A percentile compares a stretch with the other conserved stretches of the same genome.
phyloP scores from a whole-genome alignment of 805 yeast species.

The Blastobotrys peoriensis region DNA sequence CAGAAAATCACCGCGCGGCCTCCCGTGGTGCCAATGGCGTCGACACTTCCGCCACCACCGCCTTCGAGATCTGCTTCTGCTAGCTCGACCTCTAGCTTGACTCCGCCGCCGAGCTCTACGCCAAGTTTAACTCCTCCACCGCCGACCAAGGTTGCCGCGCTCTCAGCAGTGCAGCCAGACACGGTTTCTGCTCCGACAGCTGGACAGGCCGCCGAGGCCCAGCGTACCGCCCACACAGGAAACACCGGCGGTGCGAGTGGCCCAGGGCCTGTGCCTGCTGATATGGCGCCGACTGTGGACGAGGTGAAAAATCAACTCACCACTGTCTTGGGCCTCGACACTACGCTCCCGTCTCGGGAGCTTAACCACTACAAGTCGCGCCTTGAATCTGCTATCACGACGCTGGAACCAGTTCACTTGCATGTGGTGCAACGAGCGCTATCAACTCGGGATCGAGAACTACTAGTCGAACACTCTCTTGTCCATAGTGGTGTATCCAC shows the following conservation, averaged over 20 bases:
- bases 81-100: neutral
- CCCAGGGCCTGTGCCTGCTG: neutral
- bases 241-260: neutral
- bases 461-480: conserved; percentile 49
- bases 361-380: conserved; percentile 22
- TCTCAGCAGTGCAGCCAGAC: too few species aligned
- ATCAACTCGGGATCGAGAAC: conserved; percentile 30
- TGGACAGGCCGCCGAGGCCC: conserved; percentile 2
- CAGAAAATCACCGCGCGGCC: neutral
- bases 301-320: conserved; percentile 8
- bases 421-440: conserved; percentile 26
- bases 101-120: neutral
- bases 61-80: neutral
- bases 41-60: conserved; percentile 7
- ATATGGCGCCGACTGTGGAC: neutral
- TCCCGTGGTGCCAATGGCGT: conserved; percentile 4
- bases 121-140: too few species aligned
- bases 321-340: conserved; percentile 7
- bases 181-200: too few species aligned
- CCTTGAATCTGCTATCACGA: conserved; percentile 4
- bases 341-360: conserved; percentile 18
- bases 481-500: conserved; percentile 47
- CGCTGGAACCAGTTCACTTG: conserved; percentile 12
- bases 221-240: neutral
- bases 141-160: too few species aligned